Percentiles rank a stretch among this genome's conserved stretches.
phyloP scores from a whole-genome alignment of 2,329 filamentous ascomycete genomes.

The Colletotrichum higginsianum region DNA sequence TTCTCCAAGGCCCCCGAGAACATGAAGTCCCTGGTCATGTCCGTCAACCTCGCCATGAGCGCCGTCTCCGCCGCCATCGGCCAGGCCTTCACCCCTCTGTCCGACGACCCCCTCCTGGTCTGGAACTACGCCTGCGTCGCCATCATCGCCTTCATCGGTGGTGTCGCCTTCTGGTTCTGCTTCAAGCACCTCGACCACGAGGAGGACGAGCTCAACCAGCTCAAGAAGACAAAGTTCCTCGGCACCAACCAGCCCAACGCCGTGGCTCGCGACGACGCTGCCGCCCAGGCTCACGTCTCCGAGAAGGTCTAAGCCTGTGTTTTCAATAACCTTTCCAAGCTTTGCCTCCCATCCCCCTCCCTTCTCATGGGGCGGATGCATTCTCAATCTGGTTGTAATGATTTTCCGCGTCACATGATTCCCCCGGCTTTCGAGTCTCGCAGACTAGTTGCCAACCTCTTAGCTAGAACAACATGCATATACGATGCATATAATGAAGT shows the following conservation, averaged over 20 bases:
- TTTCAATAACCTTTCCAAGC: not conserved
- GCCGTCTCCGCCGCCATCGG: slow-evolving; percentile 79
- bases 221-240: slow-evolving; percentile 61
- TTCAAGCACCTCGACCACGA: slow-evolving; percentile 76
- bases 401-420: slow-evolving; percentile 42
- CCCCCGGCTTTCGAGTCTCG: slow-evolving; percentile 33
- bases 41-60: slow-evolving; percentile 79
- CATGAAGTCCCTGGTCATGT: slow-evolving; percentile 84
- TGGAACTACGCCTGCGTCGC: slow-evolving; percentile 81
- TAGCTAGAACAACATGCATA: slow-evolving; percentile 33
- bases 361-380: not conserved
- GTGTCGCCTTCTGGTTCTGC: slow-evolving; percentile 76
- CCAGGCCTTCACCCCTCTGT: slow-evolving; percentile 76
- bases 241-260: slow-evolving; percentile 57
- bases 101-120: slow-evolving; percentile 75
- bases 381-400: slow-evolving; percentile 34
- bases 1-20: slow-evolving; percentile 84
- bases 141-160: slow-evolving; percentile 74
- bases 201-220: slow-evolving; percentile 79
- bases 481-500: slow-evolving; percentile 32
- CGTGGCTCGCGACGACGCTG: slow-evolving; percentile 20
- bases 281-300: not conserved
- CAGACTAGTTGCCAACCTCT: slow-evolving; percentile 23
- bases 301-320: slow-evolving; percentile 32
- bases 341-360: not conserved